Conservation (phyloP, 2,329 filamentous ascomycete genomes). For the Macrophomina phaseolina region DNA sequence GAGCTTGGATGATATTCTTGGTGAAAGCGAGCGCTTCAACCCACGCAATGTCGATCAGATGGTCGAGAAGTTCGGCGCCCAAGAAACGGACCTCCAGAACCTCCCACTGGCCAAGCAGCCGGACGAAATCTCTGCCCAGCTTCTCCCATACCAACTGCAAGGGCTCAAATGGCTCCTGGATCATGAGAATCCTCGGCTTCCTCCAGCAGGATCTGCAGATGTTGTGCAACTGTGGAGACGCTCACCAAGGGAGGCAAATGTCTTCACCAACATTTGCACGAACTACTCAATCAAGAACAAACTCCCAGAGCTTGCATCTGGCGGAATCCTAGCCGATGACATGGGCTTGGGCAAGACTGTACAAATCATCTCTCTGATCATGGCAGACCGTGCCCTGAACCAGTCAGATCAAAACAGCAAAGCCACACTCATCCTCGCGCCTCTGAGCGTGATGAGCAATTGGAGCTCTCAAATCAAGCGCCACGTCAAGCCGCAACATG, state of each 20-base stretch:
- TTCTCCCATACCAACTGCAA: constrained; percentile 79
- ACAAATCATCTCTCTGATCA: constrained; percentile 78
- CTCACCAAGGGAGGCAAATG: constrained; percentile 42
- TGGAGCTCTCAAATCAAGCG: constrained; percentile 81
- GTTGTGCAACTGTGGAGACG: constrained; percentile 80
- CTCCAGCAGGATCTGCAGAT: constrained; percentile 62
- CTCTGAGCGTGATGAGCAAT: constrained; percentile 79
- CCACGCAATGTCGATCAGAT: constrained; percentile 68
- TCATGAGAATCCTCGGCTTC: constrained; percentile 74
- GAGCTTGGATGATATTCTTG: constrained; percentile 68
- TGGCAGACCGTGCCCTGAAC: constrained; percentile 62
- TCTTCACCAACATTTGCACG: constrained; percentile 73
- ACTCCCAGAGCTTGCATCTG: constrained; percentile 67
- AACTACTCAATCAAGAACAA: constrained; percentile 64
- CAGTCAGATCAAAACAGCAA: constrained; percentile 59
- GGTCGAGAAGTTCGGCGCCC: constrained; percentile 72
- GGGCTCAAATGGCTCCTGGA: constrained; percentile 81
- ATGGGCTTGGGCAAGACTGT: constrained; percentile 89
- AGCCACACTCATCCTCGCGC: constrained; percentile 83
- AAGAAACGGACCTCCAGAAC: constrained; percentile 67
- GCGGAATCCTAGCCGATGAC: constrained; percentile 71
- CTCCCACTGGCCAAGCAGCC: constrained; percentile 72
- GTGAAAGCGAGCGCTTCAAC: constrained; percentile 70
- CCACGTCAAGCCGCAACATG: constrained; percentile 66
- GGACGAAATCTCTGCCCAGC: constrained; percentile 63